phyloP scores from a whole-genome alignment of 805 yeast genomes.

The Saturnispora besseyi region DNA sequence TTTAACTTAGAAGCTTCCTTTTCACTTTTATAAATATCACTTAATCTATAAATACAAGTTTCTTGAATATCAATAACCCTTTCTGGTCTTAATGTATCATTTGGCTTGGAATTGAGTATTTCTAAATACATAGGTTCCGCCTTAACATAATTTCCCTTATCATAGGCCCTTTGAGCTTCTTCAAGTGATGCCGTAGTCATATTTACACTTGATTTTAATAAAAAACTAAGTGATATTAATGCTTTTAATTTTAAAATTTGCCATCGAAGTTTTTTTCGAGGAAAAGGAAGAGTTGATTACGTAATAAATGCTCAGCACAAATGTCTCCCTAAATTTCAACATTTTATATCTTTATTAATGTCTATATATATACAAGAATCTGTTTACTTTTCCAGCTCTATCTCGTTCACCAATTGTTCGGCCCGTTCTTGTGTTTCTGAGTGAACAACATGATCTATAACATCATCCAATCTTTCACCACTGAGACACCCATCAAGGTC shows the following conservation, averaged over 20 bases:
- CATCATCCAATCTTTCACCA: constrained; percentile 49
- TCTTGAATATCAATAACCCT: constrained; percentile 49
- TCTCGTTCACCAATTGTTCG: constrained; percentile 27
- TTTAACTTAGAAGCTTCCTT: constrained; percentile 43
- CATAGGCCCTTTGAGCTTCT: constrained; percentile 53
- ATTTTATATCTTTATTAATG: background rate
- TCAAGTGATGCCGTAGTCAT: constrained; percentile 34
- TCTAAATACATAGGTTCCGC: constrained; percentile 57
- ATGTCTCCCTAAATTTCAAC: background rate
- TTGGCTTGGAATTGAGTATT: constrained; percentile 31
- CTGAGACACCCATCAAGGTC: constrained; percentile 60
- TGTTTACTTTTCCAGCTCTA: constrained; percentile 9
- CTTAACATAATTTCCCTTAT: constrained; percentile 36
- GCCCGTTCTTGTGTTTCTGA: constrained; percentile 39
- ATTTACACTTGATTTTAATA: background rate
- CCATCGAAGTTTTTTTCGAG: background rate
- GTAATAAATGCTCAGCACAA: constrained; percentile 5
- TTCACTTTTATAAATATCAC: constrained; percentile 51
- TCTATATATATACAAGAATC: background rate
- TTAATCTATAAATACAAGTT: constrained; percentile 64
- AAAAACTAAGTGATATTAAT: background rate
- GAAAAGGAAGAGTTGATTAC: background rate
- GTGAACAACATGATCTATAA: constrained; percentile 44
- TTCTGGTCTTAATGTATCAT: constrained; percentile 24
- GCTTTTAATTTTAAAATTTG: background rate